phyloP scores from a whole-genome alignment of 345 rosid species.

The Eucalyptus paniculata region DNA sequence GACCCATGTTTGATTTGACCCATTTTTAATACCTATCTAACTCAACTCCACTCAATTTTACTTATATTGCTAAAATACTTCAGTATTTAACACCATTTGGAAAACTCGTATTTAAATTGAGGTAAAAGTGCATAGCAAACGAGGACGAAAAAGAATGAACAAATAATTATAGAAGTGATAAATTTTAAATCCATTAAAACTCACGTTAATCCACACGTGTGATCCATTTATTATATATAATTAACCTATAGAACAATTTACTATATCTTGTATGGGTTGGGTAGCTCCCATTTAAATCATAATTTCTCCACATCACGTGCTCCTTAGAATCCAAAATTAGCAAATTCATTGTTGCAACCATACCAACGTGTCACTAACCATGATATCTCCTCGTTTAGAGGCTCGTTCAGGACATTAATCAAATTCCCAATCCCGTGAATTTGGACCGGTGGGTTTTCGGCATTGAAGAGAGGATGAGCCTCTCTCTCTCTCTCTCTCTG shows the following conservation, averaged over 20 bases:
- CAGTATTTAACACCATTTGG: rapidly evolving
- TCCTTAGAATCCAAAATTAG: neutral
- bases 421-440: neutral
- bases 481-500: too few relatives aligned
- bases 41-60: rapidly evolving
- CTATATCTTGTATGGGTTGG: too few relatives aligned
- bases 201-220: neutral
- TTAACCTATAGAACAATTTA: too few relatives aligned
- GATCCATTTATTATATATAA: too few relatives aligned
- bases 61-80: too few relatives aligned
- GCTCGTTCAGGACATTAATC: neutral
- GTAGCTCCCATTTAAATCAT: too few relatives aligned
- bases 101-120: too few relatives aligned
- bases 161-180: too few relatives aligned
- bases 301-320: neutral
- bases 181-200: neutral
- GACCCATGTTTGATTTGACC: too few relatives aligned
- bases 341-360: rapidly evolving
- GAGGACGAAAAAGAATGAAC: rapidly evolving
- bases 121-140: neutral
- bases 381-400: neutral
- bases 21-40: too few relatives aligned
- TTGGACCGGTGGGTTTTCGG: neutral
- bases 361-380: rapidly evolving
- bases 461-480: neutral